Base-by-base conservation (phyloP, 2,329 filamentous ascomycete species). In the Ceratocystis variospora region DNA sequence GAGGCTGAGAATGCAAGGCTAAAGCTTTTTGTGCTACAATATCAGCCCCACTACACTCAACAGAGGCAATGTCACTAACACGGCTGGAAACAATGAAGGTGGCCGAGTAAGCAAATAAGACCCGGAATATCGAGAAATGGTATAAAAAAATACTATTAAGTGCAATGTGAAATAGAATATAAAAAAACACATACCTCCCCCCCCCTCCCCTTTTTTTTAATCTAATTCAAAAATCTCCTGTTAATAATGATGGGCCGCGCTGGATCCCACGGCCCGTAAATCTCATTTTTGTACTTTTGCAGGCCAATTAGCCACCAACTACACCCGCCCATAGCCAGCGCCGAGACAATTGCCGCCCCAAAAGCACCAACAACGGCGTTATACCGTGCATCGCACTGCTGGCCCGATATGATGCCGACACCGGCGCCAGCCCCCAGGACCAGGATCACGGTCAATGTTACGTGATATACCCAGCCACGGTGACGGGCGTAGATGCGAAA, bases 201-300 rank as follows among this genome's bases (percentile, higher is more conserved):
- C 44, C 4, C 44, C 44, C 44, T 4, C 41, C 10, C 46, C 46
- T n/a, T 6, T 8, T 41, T 41, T 41, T 41, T 15, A 44, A 44
- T 61, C 66, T 65, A 68, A 37, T 79, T 77, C 81, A 81, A 84
- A 65, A 80, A 77, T 69, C 80, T 79, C 67, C 85, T 79, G 71
- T 87, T 86, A 72, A 90, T 85, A 69, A 94, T 92, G 66, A 94
- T 84, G 8, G 94, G 94, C 73, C 92, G 82, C 5, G 94, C 94
- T 22, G 93, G 92, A 77, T 99, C 94, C 94, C 94, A 99, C 0
- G 94, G 94, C 55, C 94, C 94, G 73, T 92, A 90, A 70, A 99
- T 96, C 77, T 97, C 94, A 74, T 97, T 97, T 80, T 99, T 99
- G 77, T 97, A 99, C 77, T 96, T 93, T 77, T 99, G 94, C 75